Conservation (phyloP, 345 rosid genomes). For the Acer negundo region DNA sequence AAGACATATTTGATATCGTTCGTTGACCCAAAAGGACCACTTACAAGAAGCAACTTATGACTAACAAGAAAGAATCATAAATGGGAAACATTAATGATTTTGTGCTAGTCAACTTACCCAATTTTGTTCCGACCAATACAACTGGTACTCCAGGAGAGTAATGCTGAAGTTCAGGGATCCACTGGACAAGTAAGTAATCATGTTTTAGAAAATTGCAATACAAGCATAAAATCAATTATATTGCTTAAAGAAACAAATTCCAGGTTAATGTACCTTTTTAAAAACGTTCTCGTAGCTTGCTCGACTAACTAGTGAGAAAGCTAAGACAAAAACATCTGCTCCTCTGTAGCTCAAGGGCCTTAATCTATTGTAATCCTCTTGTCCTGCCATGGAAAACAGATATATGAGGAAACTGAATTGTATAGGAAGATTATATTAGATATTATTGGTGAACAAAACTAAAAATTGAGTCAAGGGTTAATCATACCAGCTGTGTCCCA, state of each 20-base stretch:
- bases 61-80: background rate
- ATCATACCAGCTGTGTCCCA: constrained; percentile 98
- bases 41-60: background rate
- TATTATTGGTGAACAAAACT: background rate
- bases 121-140: constrained; percentile 89
- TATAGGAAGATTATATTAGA: background rate
- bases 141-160: constrained; percentile 88
- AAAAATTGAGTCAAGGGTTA: constrained; percentile 16
- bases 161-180: constrained; percentile 98
- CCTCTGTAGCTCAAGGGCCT: constrained; percentile 99
- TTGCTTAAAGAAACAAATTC: background rate
- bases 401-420: background rate
- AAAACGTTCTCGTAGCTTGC: constrained; percentile 94
- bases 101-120: constrained; percentile 51
- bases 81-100: background rate
- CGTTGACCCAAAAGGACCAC: background rate
- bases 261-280: constrained; percentile 65
- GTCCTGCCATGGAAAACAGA: constrained; percentile 50
- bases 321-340: constrained; percentile 92
- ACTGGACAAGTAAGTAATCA: constrained; percentile 56
- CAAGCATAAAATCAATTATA: constrained; percentile 2
- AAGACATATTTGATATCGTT: background rate
- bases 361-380: constrained; percentile 94
- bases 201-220: constrained; percentile 24
- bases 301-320: constrained; percentile 93